phyloP scores from a whole-genome alignment of 73 alveolate genomes.

The Paramecium primaurelia region DNA sequence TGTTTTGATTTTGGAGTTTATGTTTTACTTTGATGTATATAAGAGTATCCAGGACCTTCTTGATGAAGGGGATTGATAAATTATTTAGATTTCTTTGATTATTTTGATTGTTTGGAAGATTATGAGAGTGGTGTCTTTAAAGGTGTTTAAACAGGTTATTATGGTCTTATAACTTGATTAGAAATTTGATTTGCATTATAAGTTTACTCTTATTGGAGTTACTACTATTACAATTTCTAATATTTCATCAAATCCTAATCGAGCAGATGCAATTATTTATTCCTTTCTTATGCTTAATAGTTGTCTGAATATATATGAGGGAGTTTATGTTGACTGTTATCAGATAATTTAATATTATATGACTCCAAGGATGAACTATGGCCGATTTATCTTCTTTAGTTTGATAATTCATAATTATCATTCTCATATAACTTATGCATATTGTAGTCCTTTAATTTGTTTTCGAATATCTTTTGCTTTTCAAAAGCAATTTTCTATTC shows the following conservation, averaged over 20 bases:
- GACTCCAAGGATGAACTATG: background rate
- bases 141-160: background rate
- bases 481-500: slow-evolving; percentile 18
- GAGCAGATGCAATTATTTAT: background rate
- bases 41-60: slow-evolving; percentile 25
- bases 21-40: slow-evolving; percentile 9
- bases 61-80: background rate
- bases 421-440: background rate
- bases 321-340: background rate
- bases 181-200: background rate
- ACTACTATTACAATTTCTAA: background rate
- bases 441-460: background rate
- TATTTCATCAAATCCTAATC: background rate
- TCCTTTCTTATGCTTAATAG: background rate
- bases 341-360: background rate
- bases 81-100: background rate
- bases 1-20: slow-evolving; percentile 24
- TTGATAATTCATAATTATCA: background rate
- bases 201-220: background rate
- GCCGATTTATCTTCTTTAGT: background rate
- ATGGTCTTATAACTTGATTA: background rate
- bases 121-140: background rate
- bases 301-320: slow-evolving; percentile 29
- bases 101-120: slow-evolving; percentile 21
- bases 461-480: slow-evolving; percentile 5